Conservation (phyloP, 2,329 filamentous ascomycete species). For the Fusarium sp. region DNA sequence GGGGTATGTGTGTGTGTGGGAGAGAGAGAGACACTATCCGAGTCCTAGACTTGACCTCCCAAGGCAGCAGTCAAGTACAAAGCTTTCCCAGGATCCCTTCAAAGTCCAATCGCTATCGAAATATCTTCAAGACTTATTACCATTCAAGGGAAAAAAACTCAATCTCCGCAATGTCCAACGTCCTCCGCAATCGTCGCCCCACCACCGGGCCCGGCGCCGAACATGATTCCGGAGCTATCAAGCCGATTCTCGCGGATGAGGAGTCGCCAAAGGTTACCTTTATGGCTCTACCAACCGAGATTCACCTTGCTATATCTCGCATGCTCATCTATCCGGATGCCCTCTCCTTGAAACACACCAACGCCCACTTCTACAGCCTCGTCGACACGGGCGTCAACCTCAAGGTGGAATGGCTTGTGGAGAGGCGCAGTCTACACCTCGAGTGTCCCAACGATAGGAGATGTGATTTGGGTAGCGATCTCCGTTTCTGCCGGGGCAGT, state of each 20-base stretch:
- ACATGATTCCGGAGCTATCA: slow-evolving; percentile 15
- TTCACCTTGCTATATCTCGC: slow-evolving; percentile 72
- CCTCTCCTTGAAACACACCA: slow-evolving; percentile 76
- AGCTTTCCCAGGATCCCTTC: slow-evolving; percentile 23
- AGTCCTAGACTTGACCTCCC: slow-evolving; percentile 14
- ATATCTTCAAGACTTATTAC: background rate
- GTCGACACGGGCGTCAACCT: slow-evolving; percentile 75
- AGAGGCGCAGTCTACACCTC: slow-evolving; percentile 71
- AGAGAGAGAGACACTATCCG: slow-evolving; percentile 10
- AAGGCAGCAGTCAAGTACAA: slow-evolving; percentile 47
- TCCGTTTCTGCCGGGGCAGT: slow-evolving; percentile 70
- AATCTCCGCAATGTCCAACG: slow-evolving; percentile 32
- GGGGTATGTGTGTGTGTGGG: background rate
- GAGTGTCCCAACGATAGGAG: slow-evolving; percentile 71
- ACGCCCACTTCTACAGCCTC: slow-evolving; percentile 70
- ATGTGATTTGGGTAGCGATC: slow-evolving; percentile 70
- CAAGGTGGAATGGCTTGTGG: slow-evolving; percentile 77
- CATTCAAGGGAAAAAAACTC: background rate
- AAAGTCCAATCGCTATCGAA: background rate
- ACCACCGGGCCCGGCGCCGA: slow-evolving; percentile 35
- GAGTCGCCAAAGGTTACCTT: slow-evolving; percentile 43
- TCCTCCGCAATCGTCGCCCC: slow-evolving; percentile 39
- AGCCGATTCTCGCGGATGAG: background rate
- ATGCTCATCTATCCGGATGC: slow-evolving; percentile 78
- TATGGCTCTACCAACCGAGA: slow-evolving; percentile 70